Evolutionary conservation across 192 early-diverging fungal genomes (phyloP).

Genomic region (Coemansia aciculifera): DNA sequence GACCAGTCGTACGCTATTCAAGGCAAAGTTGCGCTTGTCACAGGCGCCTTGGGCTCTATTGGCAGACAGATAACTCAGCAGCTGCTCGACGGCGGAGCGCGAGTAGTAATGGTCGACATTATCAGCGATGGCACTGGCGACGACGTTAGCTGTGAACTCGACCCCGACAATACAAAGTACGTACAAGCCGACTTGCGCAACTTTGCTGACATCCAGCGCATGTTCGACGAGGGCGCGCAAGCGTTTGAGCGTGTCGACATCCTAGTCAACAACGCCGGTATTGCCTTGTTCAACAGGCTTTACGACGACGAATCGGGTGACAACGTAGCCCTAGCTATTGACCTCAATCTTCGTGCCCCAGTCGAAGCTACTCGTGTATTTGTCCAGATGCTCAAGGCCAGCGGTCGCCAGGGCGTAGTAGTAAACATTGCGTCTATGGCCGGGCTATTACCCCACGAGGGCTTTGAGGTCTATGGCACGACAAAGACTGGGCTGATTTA

Average conservation of each 20-base stretch:
- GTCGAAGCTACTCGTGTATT: conserved; percentile 22
- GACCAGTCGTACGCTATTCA: background rate
- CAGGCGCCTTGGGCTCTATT: conserved; percentile 26
- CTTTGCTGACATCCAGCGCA: conserved; percentile 14
- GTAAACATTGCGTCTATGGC: conserved; percentile 29
- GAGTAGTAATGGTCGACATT: conserved; percentile 25
- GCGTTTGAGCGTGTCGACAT: conserved; percentile 41
- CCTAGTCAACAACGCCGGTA: conserved; percentile 47
- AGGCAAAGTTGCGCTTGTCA: conserved; percentile 32
- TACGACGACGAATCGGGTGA: conserved; percentile 16
- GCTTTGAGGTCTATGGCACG: conserved; percentile 28
- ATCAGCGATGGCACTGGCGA: conserved; percentile 10
- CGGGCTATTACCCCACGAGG: conserved; percentile 8
- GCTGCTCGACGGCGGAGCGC: conserved; percentile 9
- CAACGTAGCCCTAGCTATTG: conserved; percentile 2
- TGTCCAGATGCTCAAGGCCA: conserved; percentile 15
- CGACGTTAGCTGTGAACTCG: background rate
- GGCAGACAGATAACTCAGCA: conserved; percentile 14
- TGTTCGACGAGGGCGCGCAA: conserved; percentile 13
- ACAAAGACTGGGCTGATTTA: conserved; percentile 30
- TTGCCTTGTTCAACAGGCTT: conserved; percentile 19
- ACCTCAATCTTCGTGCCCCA: conserved; percentile 23
- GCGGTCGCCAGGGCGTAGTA: conserved; percentile 10
- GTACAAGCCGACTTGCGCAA: conserved; percentile 16
- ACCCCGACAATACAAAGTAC: conserved; percentile 10